Base-by-base conservation (phyloP, 306 rosid species). In the Dryas drummondii region DNA sequence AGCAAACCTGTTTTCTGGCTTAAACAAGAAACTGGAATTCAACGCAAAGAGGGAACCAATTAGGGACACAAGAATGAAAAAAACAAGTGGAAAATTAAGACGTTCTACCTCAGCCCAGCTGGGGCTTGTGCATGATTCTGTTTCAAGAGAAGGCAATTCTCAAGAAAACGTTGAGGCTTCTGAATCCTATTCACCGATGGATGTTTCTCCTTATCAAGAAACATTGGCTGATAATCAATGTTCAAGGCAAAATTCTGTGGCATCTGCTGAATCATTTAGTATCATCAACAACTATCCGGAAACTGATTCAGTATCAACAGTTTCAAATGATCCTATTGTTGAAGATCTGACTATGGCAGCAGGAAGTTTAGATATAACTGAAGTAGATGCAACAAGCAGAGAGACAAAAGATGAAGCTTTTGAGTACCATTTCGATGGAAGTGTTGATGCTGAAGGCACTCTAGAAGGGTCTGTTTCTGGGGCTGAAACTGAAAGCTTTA, bases 171-270 rank as follows among this genome's bases (percentile, higher is more conserved):
- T 51, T 15, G 91, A 78, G 78, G 84, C 78, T 58, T 88, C 73
- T 14, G 94, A 88, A 65, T 48, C 81, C 49, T 93, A 71, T 84
- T 94, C 97, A 41, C 99, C 99, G 0, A 92, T 94, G 97, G 97
- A 92, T 40, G 85, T 87, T 76, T 94, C 99, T 55, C 97, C 97
- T 3, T 94, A 92, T 80, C 88, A 74, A 75, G 99, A 92, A 84
- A 89, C 86, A 44, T 66, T 83, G 75, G 85, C 87, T 74, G 87
- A 82, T 76, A 75, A 74, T 67, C 82, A 4, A 22, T 68, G 57
- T 71, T 82, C 85, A 1, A 84, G 94, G 83, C 92, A 85, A 75
- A 87, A 63, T 84, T 94, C 93, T 32, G 79, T 82, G 80, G 63
- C 85, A 53, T 88, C 97, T 50, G 83, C 76, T 48, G 93, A 85